Evolutionary conservation across 2,329 filamentous ascomycete species (phyloP).

Genomic region (Diaporthe eres): DNA sequence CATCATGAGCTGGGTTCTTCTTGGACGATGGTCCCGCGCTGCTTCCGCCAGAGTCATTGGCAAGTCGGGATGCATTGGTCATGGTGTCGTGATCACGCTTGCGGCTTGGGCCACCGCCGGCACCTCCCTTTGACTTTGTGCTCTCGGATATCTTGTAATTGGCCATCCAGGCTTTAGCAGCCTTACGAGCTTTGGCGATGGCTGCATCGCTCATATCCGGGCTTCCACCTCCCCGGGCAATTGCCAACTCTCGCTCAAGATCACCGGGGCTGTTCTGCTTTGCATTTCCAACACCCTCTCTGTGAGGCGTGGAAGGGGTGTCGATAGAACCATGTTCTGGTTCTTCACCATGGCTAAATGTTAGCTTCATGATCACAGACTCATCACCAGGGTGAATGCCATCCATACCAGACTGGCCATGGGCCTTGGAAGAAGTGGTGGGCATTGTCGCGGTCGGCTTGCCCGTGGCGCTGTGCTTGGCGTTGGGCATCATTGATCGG

Average conservation of each 20-base stretch:
- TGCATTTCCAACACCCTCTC: not conserved
- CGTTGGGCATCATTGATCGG: not conserved
- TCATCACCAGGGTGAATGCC: rapidly evolving
- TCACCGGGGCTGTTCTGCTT: not conserved
- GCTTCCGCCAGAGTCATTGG: not conserved
- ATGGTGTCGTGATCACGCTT: not conserved
- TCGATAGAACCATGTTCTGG: too few species aligned
- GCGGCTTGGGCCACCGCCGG: not conserved
- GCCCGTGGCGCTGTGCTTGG: not conserved
- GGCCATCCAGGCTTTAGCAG: too few species aligned
- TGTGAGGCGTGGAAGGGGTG: too few species aligned
- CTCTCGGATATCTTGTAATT: not conserved
- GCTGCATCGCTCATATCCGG: too few species aligned
- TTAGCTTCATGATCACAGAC: not conserved
- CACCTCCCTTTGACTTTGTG: not conserved
- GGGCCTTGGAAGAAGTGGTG: not conserved
- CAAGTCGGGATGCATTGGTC: not conserved
- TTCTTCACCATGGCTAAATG: rapidly evolving
- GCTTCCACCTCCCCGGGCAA: too few species aligned
- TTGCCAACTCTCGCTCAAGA: too few species aligned
- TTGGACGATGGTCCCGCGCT: too few species aligned
- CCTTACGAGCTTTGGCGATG: not conserved
- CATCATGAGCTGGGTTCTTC: too few species aligned
- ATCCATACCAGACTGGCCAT: not conserved
- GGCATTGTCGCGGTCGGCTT: not conserved